phyloP scores from a whole-genome alignment of 352 stramenopile genomes.

The Globisporangium polare region DNA sequence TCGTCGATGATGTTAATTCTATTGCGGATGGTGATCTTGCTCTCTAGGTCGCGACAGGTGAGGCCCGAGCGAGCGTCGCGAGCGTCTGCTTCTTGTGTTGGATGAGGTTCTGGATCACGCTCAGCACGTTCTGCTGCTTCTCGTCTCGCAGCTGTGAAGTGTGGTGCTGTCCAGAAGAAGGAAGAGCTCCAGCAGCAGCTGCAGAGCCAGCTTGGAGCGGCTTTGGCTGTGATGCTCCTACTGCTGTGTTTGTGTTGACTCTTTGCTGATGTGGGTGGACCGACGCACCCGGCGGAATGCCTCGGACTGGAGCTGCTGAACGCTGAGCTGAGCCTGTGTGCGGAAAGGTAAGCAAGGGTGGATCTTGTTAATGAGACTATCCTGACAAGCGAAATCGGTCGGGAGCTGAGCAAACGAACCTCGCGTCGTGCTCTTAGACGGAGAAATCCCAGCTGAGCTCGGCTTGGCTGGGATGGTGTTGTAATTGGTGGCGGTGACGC shows the following conservation, averaged over 20 bases:
- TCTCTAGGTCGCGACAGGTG: constrained; percentile 16
- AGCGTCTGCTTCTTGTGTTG: constrained; percentile 74
- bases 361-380: too few species aligned
- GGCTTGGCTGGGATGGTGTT: constrained; percentile 4
- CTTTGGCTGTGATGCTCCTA: not conserved
- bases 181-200: not conserved
- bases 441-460: not conserved
- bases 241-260: not conserved
- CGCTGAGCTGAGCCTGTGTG: not conserved
- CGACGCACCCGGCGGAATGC: not conserved
- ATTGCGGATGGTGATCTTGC: not conserved
- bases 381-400: not conserved
- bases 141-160: constrained; percentile 19
- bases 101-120: constrained; percentile 75
- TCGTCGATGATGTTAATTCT: not conserved
- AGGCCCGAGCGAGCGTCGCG: constrained; percentile 34
- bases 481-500: not conserved
- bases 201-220: not conserved
- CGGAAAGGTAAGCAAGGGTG: too few species aligned
- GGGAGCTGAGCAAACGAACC: constrained; percentile 10
- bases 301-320: constrained; percentile 1
- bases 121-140: constrained; percentile 67
- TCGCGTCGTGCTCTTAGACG: constrained; percentile 16
- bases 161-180: not conserved
- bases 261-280: not conserved